Evolutionary conservation across 257 asterid genomes (phyloP).

Genomic region (Solanum chmielewskii): DNA sequence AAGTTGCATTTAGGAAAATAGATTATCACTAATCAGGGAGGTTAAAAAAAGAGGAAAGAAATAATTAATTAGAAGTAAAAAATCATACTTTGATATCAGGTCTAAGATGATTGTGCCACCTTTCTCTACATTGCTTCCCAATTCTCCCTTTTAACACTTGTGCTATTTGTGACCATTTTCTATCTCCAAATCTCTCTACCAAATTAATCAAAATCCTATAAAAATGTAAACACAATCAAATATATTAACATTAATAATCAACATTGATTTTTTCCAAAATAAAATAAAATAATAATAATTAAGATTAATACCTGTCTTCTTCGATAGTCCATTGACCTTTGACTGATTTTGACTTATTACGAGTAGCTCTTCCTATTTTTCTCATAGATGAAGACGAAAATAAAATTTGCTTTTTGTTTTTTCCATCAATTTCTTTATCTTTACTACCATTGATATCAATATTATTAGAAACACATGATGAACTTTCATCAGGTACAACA

Average conservation of each 20-base stretch:
- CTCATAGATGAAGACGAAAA: not conserved
- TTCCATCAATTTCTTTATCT: not conserved
- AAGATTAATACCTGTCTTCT: conserved; percentile 46
- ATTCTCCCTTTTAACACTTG: conserved; percentile 48
- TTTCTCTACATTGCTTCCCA: conserved; percentile 77
- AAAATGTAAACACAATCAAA: not conserved
- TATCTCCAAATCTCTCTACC: conserved; percentile 34
- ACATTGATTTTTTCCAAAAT: not conserved
- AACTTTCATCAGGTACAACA: conserved; percentile 39
- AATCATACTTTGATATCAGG: conserved; percentile 54
- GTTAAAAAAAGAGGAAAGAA: not conserved
- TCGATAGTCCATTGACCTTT: conserved; percentile 67
- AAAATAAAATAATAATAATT: not conserved
- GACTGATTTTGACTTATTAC: conserved; percentile 6
- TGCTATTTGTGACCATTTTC: conserved; percentile 56
- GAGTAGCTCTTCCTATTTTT: not conserved
- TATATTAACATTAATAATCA: not conserved
- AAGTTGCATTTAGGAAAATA: not conserved
- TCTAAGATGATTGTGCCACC: conserved; percentile 77
- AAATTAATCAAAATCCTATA: conserved; percentile 29
- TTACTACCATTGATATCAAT: conserved; percentile 7
- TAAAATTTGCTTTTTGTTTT: conserved; percentile 1
- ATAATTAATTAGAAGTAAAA: not conserved
- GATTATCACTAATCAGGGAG: not conserved
- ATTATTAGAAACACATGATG: conserved; percentile 30